Percentiles rank a stretch among this genome's conserved stretches.
phyloP scores from a whole-genome alignment of 257 asterid genomes.

The Cinchona pubescens region DNA sequence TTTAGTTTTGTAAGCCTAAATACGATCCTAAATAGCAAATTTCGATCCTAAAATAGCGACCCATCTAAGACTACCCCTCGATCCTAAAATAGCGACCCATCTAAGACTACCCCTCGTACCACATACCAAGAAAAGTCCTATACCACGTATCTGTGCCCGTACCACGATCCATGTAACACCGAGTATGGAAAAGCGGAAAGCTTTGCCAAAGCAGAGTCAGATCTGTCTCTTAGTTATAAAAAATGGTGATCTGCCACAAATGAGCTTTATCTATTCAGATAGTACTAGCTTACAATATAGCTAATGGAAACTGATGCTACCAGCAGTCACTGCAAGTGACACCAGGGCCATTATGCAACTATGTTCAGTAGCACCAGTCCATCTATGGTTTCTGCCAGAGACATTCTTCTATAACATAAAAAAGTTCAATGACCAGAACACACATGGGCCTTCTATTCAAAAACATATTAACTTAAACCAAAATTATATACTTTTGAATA shows the following conservation, averaged over 20 bases:
- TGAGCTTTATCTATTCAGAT: neutral
- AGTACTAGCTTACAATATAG: neutral
- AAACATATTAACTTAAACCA: slow-evolving; percentile 15
- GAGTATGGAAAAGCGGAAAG: too few species aligned
- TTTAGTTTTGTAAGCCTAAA: too few species aligned
- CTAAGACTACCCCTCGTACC: too few species aligned
- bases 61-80: too few species aligned
- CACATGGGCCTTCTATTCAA: slow-evolving; percentile 37
- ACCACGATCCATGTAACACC: too few species aligned
- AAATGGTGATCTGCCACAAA: neutral
- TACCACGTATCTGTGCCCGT: too few species aligned
- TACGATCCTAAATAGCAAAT: too few species aligned
- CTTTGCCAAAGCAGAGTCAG: too few species aligned
- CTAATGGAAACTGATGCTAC: neutral
- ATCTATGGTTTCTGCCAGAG: neutral
- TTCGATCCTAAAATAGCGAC: too few species aligned
- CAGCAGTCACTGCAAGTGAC: slow-evolving; percentile 2
- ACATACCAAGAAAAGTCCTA: too few species aligned
- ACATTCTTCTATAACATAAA: neutral
- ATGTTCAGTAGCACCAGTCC: neutral
- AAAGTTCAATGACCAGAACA: slow-evolving; percentile 9
- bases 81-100: too few species aligned
- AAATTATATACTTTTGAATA: slow-evolving; percentile 26
- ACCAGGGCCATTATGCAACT: neutral
- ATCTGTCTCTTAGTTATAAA: too few species aligned